Evolutionary conservation across 441 rosid species (phyloP).

Genomic region (Cnidoscolus chayamansa): DNA sequence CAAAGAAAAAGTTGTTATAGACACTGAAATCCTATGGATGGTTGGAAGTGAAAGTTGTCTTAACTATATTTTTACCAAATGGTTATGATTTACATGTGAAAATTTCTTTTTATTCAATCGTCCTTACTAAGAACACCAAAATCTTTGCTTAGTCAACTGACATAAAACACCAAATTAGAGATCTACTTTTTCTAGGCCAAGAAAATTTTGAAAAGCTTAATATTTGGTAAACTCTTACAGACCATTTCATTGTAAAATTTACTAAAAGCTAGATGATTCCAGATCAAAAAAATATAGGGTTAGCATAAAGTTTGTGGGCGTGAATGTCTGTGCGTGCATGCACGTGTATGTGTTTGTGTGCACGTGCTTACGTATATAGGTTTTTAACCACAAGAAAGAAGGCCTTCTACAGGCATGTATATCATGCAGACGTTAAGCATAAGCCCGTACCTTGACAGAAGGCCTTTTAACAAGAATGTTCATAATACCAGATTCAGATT

Average conservation of each 20-base stretch:
- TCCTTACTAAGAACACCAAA: background rate
- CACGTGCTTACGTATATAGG: background rate
- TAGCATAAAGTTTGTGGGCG: no score
- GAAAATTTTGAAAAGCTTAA: background rate
- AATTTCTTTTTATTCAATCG: background rate
- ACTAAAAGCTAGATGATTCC: background rate
- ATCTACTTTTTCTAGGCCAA: background rate
- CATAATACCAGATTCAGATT: constrained; percentile 74
- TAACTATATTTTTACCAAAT: no score
- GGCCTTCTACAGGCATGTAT: background rate
- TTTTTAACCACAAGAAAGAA: background rate
- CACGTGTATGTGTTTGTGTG: background rate
- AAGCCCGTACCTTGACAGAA: constrained; percentile 63
- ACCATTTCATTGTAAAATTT: background rate
- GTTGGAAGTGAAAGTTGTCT: background rate
- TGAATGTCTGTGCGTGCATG: no score
- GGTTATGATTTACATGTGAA: background rate
- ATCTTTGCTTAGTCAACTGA: background rate
- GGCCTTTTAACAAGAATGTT: constrained; percentile 48
- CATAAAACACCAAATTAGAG: background rate
- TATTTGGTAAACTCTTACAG: background rate
- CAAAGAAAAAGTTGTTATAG: background rate
- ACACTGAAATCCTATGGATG: background rate
- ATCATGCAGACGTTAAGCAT: background rate
- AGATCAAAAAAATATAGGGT: background rate